Evolutionary conservation across 768 basidiomycete species (phyloP).

Genomic region (Rhodotorula paludigena): DNA sequence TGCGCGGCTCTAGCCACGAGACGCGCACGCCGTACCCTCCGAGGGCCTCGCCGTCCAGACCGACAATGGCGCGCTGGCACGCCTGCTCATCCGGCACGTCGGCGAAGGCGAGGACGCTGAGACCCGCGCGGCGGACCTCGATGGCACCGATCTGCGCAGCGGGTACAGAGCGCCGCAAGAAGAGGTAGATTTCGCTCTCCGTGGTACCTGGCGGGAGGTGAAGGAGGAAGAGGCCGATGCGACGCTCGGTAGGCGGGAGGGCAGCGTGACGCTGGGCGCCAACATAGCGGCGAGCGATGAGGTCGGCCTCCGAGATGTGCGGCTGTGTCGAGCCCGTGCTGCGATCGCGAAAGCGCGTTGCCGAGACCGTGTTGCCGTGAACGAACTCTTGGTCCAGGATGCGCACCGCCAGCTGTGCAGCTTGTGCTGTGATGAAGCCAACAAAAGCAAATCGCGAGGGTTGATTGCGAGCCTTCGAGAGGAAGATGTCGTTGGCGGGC

Average conservation of each 20-base stretch:
- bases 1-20: not conserved
- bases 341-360: not conserved
- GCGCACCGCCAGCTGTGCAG: accelerated
- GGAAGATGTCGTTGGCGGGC: not conserved
- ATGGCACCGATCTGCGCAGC: not conserved
- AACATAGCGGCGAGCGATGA: not conserved
- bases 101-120: not conserved
- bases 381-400: not conserved
- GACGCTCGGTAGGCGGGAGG: not conserved
- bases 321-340: not conserved
- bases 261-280: not conserved
- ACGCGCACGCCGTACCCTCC: not conserved
- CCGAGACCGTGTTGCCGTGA: not conserved
- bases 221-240: not conserved
- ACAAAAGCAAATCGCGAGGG: not conserved
- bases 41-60: slow-evolving; percentile 2
- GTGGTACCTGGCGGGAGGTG: not conserved
- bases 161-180: not conserved
- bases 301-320: not conserved
- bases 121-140: not conserved
- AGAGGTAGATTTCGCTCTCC: not conserved
- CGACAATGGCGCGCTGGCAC: not conserved
- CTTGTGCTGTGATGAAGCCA: not conserved
- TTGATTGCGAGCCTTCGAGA: not conserved
- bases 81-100: not conserved